Evolutionary conservation across 2,329 filamentous ascomycete genomes (phyloP).

Genomic region (Fusarium guadeloupense): DNA sequence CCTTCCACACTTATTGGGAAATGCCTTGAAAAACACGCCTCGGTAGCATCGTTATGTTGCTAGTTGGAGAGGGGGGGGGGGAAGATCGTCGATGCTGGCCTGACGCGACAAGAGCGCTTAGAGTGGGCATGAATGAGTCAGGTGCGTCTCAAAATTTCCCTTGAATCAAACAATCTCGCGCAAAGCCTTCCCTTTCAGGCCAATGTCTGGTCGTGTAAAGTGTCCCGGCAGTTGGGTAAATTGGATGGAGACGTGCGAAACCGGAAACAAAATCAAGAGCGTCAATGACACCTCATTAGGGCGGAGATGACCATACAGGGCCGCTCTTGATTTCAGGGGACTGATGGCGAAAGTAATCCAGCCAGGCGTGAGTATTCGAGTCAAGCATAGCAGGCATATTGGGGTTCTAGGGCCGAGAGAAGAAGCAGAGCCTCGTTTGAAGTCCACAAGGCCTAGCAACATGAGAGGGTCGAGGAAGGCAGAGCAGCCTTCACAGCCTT

Average conservation of each 20-base stretch:
- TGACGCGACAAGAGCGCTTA: conserved; percentile 43
- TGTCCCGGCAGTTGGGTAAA: conserved; percentile 37
- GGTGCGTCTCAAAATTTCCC: conserved; percentile 9
- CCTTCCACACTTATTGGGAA: conserved; percentile 6
- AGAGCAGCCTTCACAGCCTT: conserved; percentile 12
- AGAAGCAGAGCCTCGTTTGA: conserved; percentile 1
- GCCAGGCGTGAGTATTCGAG: neutral
- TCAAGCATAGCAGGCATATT: conserved; percentile 3
- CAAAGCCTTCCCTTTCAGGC: conserved; percentile 30
- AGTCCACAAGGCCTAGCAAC: neutral
- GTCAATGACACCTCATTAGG: conserved; percentile 11
- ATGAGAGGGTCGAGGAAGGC: conserved; percentile 11
- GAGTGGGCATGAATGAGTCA: conserved; percentile 32
- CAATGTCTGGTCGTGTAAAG: conserved; percentile 14
- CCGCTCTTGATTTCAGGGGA: conserved; percentile 13
- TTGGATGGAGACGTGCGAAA: conserved; percentile 37
- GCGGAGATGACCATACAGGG: conserved; percentile 4
- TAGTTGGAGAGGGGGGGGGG: conserved; percentile 13
- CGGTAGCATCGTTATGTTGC: conserved; percentile 16
- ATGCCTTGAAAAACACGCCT: conserved; percentile 8
- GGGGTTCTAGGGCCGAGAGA: conserved; percentile 2
- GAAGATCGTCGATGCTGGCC: conserved; percentile 15
- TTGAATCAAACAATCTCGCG: conserved; percentile 23
- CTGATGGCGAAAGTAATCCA: conserved; percentile 5
- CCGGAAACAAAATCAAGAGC: conserved; percentile 31